Evolutionary conservation across 1,139 yeast species (phyloP).

Genomic region (Sugiyamaella sp.): DNA sequence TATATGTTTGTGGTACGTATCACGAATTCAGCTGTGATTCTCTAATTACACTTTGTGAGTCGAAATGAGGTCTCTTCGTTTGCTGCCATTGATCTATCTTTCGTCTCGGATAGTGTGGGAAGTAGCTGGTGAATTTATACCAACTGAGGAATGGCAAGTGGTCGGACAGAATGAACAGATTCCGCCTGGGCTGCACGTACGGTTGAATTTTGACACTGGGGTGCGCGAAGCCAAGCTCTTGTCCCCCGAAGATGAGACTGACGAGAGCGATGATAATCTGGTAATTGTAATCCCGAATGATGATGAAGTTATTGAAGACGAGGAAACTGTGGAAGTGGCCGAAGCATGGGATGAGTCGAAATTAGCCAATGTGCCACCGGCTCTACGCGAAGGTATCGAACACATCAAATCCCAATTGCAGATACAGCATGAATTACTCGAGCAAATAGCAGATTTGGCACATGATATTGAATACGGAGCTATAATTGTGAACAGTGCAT

Average conservation of each 20-base stretch:
- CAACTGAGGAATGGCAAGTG: conserved; percentile 67
- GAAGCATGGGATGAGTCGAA: neutral
- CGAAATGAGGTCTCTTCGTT: neutral
- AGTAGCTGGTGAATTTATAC: conserved; percentile 32
- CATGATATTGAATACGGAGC: conserved; percentile 70
- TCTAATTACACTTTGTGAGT: no score
- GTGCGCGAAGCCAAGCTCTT: conserved; percentile 60
- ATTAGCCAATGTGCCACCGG: neutral
- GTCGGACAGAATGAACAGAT: conserved; percentile 69
- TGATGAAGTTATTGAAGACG: neutral
- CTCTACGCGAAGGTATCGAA: neutral
- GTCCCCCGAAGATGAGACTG: conserved; percentile 32
- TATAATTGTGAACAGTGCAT: conserved; percentile 40
- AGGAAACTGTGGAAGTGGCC: neutral
- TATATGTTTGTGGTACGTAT: no score
- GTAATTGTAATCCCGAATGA: neutral
- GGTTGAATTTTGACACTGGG: conserved; percentile 69
- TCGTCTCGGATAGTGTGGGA: neutral
- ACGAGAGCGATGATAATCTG: conserved; percentile 3
- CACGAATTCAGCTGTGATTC: no score
- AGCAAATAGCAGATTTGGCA: conserved; percentile 57
- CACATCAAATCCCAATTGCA: conserved; percentile 6
- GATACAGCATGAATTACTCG: conserved; percentile 37
- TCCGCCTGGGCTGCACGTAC: conserved; percentile 78
- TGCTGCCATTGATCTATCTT: neutral